These are phyloP conservation scores for Tetracladium setigerum DNA, from an alignment of 495 filamentous ascomycete genomes.

Conservation along the genomic window DNA sequence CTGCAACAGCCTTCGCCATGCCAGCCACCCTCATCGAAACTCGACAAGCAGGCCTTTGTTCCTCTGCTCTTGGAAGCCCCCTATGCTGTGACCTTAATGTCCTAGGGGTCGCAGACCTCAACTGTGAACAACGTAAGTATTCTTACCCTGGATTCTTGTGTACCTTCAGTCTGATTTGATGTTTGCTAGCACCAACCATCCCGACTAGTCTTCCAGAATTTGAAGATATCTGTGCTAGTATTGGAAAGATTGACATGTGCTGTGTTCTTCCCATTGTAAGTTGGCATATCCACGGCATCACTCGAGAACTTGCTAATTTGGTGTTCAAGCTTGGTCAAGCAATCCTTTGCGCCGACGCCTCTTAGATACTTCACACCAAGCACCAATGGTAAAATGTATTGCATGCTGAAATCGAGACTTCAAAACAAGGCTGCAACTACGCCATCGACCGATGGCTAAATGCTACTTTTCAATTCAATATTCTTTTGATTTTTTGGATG, in stretches of 20 bases:
- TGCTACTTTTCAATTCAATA: no score
- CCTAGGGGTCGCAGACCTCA: slow-evolving; percentile 36
- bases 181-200: slow-evolving; percentile 13
- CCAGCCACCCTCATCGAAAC: slow-evolving; percentile 5
- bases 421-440: no score
- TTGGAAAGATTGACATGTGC: slow-evolving; percentile 32
- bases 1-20: slow-evolving; percentile 26
- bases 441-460: no score
- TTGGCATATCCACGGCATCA: not conserved
- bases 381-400: no score
- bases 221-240: slow-evolving; percentile 22
- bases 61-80: slow-evolving; percentile 8
- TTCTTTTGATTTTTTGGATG: no score
- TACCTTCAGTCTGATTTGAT: slow-evolving; percentile 1
- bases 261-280: slow-evolving; percentile 26
- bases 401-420: no score
- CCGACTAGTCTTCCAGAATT: slow-evolving; percentile 20
- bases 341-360: no score
- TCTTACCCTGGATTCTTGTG: not conserved
- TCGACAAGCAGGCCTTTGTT: slow-evolving; percentile 21
- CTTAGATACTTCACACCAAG: no score
- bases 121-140: slow-evolving; percentile 35
- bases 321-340: no score
- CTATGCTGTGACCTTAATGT: slow-evolving; percentile 41
- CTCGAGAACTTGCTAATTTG: no score